Conservation (phyloP, 306 rosid species). For the Lathyrus aphaca region DNA sequence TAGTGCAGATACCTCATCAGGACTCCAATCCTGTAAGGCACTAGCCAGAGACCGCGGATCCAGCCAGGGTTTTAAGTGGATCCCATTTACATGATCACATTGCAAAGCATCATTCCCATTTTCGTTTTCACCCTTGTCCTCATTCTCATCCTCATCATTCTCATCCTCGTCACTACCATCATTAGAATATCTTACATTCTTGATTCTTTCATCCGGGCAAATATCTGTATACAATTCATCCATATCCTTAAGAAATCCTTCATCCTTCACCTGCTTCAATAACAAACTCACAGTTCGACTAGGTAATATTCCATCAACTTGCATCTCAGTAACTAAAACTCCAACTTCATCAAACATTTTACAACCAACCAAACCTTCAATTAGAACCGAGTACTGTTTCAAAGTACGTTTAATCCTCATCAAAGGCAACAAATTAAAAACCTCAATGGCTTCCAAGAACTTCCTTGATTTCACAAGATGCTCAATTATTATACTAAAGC, state of each 20-base stretch:
- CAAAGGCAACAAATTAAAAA: slow-evolving; percentile 58
- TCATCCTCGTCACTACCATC: slow-evolving; percentile 50
- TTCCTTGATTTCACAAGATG: slow-evolving; percentile 66
- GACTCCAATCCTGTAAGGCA: slow-evolving; percentile 69
- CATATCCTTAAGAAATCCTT: slow-evolving; percentile 53
- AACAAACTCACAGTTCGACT: slow-evolving; percentile 56
- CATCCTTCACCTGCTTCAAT: slow-evolving; percentile 55
- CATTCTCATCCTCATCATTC: slow-evolving; percentile 46
- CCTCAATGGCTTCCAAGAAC: slow-evolving; percentile 56
- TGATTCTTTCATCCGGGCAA: slow-evolving; percentile 57
- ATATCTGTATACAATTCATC: slow-evolving; percentile 52
- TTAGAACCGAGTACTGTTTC: slow-evolving; percentile 56
- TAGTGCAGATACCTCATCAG: slow-evolving; percentile 63
- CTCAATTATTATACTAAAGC: slow-evolving; percentile 67
- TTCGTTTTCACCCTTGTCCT: slow-evolving; percentile 38
- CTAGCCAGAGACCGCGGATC: slow-evolving; percentile 77
- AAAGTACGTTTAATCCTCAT: slow-evolving; percentile 75
- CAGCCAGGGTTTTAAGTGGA: slow-evolving; percentile 71
- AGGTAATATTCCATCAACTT: slow-evolving; percentile 71
- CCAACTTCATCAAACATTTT: slow-evolving; percentile 56
- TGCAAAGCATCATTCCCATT: slow-evolving; percentile 28
- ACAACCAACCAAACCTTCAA: slow-evolving; percentile 51
- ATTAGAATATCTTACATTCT: slow-evolving; percentile 47
- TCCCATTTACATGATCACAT: slow-evolving; percentile 37
- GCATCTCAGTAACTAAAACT: slow-evolving; percentile 66